These are phyloP conservation scores for Naganishia randhawae DNA, from an alignment of 768 basidiomycete species.

Conservation along the genomic window DNA sequence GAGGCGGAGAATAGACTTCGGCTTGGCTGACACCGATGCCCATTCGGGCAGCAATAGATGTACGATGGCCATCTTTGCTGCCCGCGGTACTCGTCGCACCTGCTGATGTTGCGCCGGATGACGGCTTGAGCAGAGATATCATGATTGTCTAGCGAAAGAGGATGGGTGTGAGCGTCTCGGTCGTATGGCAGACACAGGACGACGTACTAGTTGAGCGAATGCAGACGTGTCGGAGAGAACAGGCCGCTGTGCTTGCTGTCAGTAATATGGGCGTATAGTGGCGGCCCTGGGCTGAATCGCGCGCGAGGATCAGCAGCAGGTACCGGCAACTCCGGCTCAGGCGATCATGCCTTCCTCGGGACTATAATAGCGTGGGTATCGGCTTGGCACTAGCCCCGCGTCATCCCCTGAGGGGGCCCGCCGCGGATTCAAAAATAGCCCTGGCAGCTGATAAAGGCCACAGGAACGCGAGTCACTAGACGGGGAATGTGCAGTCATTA, in stretches of 20 bases:
- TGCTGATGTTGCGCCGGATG: constrained; percentile 4
- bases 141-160: background rate
- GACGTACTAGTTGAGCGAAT: background rate
- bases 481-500: too few relatives aligned
- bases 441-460: too few relatives aligned
- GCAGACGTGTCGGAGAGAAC: too few relatives aligned
- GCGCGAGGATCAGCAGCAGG: background rate
- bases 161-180: background rate
- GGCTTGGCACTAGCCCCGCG: constrained; percentile 10
- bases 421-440: too few relatives aligned
- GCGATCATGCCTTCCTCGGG: constrained; percentile 14
- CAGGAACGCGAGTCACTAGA: too few relatives aligned
- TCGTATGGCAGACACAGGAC: too few relatives aligned
- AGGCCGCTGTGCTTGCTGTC: too few relatives aligned
- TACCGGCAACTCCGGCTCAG: background rate
- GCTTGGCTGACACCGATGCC: constrained; percentile 4
- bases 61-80: background rate
- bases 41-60: constrained; percentile 2
- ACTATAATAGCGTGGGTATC: background rate
- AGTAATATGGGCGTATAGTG: too few relatives aligned
- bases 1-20: background rate
- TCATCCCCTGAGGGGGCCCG: background rate
- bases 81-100: background rate
- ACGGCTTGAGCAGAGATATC: constrained; percentile 20
- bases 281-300: background rate